Base-by-base conservation (phyloP, 257 asterid genomes). In the Vinca minor region DNA sequence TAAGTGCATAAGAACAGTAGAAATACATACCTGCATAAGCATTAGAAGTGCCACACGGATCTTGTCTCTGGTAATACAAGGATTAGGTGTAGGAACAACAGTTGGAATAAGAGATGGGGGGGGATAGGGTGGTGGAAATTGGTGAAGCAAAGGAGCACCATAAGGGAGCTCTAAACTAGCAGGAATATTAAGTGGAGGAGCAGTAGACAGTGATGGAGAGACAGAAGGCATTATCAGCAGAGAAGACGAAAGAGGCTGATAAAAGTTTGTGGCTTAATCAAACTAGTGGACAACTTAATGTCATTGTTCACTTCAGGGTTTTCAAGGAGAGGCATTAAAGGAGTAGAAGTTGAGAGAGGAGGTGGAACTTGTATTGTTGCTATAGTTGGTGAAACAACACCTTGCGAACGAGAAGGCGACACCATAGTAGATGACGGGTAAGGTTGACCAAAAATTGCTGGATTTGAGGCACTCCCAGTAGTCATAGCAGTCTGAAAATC, bases 121-220 rank as follows among this genome's bases (percentile, higher is more conserved):
- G 17, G 99, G 99, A 17, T 88, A 83, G 4, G 99, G 97, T 10
- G 99, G 96, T 69, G 99, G 99, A 71, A 90, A 94, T 64, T 97
- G 97, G 88, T 94, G 96, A 55, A 94, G 97, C 72, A 90, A 71
- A n/a, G 99, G 97, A 56, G 94, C 77, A 69, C 96, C 97, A 72
- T 87, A 89, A 56, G 93, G 95, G 66, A 87, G 84, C 68, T 80
- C 94, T 34, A 82, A 70, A 76, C 59, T 74, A 44, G 73, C 83
- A 32, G 85, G 84, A 71, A 88, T 77, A 72, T 80, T 82, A 52
- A 86, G 74, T 45, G 92, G 94, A 62, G 99, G 91, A 10, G 94
- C 95, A 70, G 93, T 84, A 39, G 94, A 89, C 64, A 82, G 53
- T 60, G 95, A 67, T 14, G 96, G 73, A 65, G 94, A 74, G 69